Evolutionary conservation across 1,284 basidiomycete genomes (phyloP), one percentile per base, ranked within the genome.

Genomic region (Cutaneotrichosporon sp.): DNA sequence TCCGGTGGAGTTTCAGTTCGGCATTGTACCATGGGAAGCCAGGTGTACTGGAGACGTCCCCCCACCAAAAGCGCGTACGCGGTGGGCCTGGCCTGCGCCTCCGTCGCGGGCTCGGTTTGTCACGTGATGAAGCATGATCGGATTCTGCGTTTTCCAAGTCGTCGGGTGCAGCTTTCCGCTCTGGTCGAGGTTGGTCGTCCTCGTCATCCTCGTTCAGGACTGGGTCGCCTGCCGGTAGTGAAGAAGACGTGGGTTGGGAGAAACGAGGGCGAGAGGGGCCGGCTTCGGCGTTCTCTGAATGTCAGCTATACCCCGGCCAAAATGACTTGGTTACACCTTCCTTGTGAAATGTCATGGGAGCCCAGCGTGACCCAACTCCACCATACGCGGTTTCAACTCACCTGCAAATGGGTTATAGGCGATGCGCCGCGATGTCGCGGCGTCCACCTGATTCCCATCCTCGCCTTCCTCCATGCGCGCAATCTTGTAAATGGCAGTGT

Each of bases 1-100:
- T 40, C 1, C 49, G 31, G 38, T 67, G 66, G 30, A n/a, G 22
- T 16, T 38, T 53, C 32, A 67, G 32, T 26, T 65, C 63, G 16
- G 40, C 16, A n/a, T 50, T 21, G 59, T 65, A 67, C 63, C 66
- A 65, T 30, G 7, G 16, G 16, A 60, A 10, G 1, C 56, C 58
- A 18, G 42, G 42, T 4, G 42, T n/a, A 18, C 7, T 18, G 5
- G 18, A n/a, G 42, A 46, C 42, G 42, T 46, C 42, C 5, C 6
- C 18, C 42, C 42, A 9, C 18, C 18, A 18, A n/a, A 46, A 16
- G 18, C 7, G 42, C 9, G 34, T 36, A 13, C 34, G 34, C 18
- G 32, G 50, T 2, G 14, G 18, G 0, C 10, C 53, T 13, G 11
- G 51, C 2, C 32, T 16, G 21, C 26, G 30, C 53, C 38, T 36